These are phyloP conservation scores for Chaetomidium leptoderma DNA, from an alignment of 495 filamentous ascomycete genomes.

Conservation along the genomic window DNA sequence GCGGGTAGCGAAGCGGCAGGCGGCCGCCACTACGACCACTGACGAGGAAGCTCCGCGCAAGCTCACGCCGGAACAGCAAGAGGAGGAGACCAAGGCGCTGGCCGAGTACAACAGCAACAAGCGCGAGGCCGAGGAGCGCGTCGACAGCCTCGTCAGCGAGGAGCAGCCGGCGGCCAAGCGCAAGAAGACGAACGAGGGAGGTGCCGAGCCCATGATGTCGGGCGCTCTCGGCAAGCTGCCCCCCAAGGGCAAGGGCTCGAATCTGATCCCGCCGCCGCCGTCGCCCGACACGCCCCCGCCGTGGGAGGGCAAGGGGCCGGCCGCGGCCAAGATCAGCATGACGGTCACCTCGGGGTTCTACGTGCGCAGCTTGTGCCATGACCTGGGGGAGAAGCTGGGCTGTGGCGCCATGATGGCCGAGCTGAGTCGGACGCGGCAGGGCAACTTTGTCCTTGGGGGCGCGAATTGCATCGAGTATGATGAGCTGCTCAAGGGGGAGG, in stretches of 20 bases:
- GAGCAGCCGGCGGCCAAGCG: slow-evolving; percentile 24
- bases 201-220: slow-evolving; percentile 47
- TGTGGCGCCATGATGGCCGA: slow-evolving; percentile 84
- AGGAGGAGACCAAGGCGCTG: slow-evolving; percentile 43
- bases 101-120: slow-evolving; percentile 46
- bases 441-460: slow-evolving; percentile 61
- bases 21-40: slow-evolving; percentile 31
- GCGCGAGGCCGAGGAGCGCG: slow-evolving; percentile 43
- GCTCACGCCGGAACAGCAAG: slow-evolving; percentile 42
- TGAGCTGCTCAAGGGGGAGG: slow-evolving; percentile 72
- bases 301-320: slow-evolving; percentile 52
- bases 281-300: slow-evolving; percentile 34
- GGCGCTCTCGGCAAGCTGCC: slow-evolving; percentile 40
- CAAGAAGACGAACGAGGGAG: slow-evolving; percentile 33
- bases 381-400: slow-evolving; percentile 77
- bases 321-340: slow-evolving; percentile 79
- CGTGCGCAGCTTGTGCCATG: slow-evolving; percentile 87
- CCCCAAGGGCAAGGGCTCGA: slow-evolving; percentile 33
- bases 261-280: slow-evolving; percentile 33
- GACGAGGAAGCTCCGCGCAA: slow-evolving; percentile 30
- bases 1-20: slow-evolving; percentile 46
- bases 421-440: slow-evolving; percentile 76
- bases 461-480: slow-evolving; percentile 75
- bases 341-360: slow-evolving; percentile 96
- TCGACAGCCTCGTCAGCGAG: slow-evolving; percentile 39